Base-by-base conservation (phyloP, 495 filamentous ascomycete species). In the Acidiella bohemica region DNA sequence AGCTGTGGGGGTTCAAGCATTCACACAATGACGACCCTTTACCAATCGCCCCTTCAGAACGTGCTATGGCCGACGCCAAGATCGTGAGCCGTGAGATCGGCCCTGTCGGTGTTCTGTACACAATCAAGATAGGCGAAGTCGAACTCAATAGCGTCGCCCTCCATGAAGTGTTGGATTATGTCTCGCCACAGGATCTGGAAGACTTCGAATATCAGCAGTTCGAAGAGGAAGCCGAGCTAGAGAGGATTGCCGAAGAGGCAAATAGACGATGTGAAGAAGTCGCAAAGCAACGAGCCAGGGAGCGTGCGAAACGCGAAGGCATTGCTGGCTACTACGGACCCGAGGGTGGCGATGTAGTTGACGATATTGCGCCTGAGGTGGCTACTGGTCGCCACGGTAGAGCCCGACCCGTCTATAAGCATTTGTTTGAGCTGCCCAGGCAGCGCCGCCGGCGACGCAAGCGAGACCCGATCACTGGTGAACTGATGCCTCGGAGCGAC, bases 161-260 rank as follows among this genome's bases (percentile, higher is more conserved):
- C 14, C 37, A 46, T 2, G 47, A 51, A 32, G 42, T 51, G 16
- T 32, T 46, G 19, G 42, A 51, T 37, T 51, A 42, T 28, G 47
- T 51, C 19, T 46, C 42, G 16, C 31, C 47, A 19, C 21, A 47
- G 11, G 26, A 46, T 18, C 35, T 51, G 3, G 47, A 51, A 19
- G 43, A 42, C 7, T 51, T 27, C 20, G 47, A 51, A 29, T 31
- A 51, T 23, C 13, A 13, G 21, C 42, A 46, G 30, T 51, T 51
- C 23, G 47, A 31, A 12, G 42, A 51, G 33, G 47, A 51, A 21
- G 10, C 19, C 5, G 23, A 39, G 13, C 18, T 42, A 14, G 10
- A n/a, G 9, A 19, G 31, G 8, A 24, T 39, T 13, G 23, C 29
- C 4, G 41, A 36, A 26, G 35, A 25, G 10, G 34, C 39, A 13